Evolutionary conservation across 1,284 basidiomycete genomes (phyloP), one percentile per base, ranked within the genome.

Genomic region (Apiotrichum brassicae): DNA sequence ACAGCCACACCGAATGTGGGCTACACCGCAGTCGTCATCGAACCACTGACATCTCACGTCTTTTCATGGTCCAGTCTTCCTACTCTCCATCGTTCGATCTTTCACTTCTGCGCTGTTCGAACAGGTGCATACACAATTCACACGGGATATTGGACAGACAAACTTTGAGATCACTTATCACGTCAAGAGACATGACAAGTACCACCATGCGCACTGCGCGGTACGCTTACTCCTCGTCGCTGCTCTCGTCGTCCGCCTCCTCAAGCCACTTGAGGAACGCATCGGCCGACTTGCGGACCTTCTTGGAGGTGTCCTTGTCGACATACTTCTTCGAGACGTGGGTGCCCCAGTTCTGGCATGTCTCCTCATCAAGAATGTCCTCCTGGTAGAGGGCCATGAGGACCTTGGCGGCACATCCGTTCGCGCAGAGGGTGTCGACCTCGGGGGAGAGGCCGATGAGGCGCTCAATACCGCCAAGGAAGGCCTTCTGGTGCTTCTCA

Each of bases 291-390:
- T 94, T 92, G 61, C 94, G 81, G 49, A 98, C 92, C 75, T 84
- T 92, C 81, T 97, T 98, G 72, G 86, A 88, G 36, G 81, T 86
- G 24, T 97, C 92, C 76, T 89, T 92, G 75, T 94, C 88, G 50
- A 94, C 90, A 70, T 95, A 97, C 78, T 98, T 97, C 79, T 90
- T 95, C 75, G 86, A 89, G 62, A 95, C 91, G 66, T 97, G 94
- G 6, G 89, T 97, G 26, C 92, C 93, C 93, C 93, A 98, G 60
- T 92, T 83, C 43, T 80, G 82, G 56, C 92, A 79, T 16, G 95
- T 79, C 25, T 91, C 91, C 72, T 99, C 94, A 18, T 97, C 92
- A 40, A 99, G 76, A 19, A 97, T 78, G 62, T 98, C 94, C 42
- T 79, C 81, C 74, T 98, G 93, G 75, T 97, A 99, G 60, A 95